Percentiles rank a stretch among this genome's conserved stretches.
Evolutionary conservation across 306 rosid species (phyloP).

Genomic region (Citrullus amarus): DNA sequence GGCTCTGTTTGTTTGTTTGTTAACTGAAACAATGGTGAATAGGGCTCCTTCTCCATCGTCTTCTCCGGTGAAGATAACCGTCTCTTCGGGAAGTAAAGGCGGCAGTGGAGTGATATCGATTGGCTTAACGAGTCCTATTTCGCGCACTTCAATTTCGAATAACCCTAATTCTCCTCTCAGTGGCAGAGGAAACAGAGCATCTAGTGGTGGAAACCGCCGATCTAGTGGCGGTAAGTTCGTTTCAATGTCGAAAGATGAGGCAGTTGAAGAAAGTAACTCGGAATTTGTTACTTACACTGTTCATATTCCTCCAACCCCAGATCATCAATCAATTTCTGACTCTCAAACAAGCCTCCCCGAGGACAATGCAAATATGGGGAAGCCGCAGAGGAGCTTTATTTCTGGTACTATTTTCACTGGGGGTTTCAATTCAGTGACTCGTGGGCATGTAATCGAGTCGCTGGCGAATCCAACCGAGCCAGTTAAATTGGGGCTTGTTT

Average conservation of each 20-base stretch:
- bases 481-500: slow-evolving; percentile 25
- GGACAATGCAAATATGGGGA: slow-evolving; percentile 17
- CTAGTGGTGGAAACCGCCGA: slow-evolving; percentile 21
- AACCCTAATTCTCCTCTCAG: slow-evolving; percentile 62
- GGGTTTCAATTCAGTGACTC: slow-evolving; percentile 65
- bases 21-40: slow-evolving; percentile 33
- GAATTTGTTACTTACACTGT: slow-evolving; percentile 62
- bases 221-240: slow-evolving; percentile 28
- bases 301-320: slow-evolving; percentile 84
- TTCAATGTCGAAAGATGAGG: slow-evolving; percentile 29
- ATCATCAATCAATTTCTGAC: slow-evolving; percentile 40
- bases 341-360: slow-evolving; percentile 43
- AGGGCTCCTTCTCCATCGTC: slow-evolving; percentile 48
- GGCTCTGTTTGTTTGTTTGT: not conserved
- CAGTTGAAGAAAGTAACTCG: slow-evolving; percentile 23
- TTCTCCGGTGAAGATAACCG: slow-evolving; percentile 70
- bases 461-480: slow-evolving; percentile 21
- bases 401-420: slow-evolving; percentile 69
- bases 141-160: slow-evolving; percentile 55
- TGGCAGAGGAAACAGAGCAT: slow-evolving; percentile 25
- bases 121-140: slow-evolving; percentile 64
- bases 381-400: slow-evolving; percentile 30
- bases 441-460: slow-evolving; percentile 58
- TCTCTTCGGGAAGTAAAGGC: slow-evolving; percentile 49
- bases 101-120: slow-evolving; percentile 41